Conservation (phyloP, 2,329 filamentous ascomycete species). For the Tolypocladium tropicale region DNA sequence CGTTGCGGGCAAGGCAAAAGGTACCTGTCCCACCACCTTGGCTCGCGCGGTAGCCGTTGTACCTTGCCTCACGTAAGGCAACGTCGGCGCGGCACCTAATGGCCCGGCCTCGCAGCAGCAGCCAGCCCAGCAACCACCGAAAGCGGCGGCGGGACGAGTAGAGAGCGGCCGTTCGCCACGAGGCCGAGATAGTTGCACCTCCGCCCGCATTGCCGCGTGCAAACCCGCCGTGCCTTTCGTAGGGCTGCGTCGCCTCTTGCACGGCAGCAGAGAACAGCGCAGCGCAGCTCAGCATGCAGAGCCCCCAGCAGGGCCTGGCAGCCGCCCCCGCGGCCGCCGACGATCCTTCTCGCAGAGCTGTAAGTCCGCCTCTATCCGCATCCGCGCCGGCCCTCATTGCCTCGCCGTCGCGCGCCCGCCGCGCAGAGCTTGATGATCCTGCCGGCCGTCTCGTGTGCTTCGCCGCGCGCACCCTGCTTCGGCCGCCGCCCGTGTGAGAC, state of each 20-base stretch:
- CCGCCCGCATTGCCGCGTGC: no score
- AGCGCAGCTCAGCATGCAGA: constrained; percentile 1
- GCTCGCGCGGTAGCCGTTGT: no score
- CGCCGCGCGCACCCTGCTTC: background rate
- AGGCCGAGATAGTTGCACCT: no score
- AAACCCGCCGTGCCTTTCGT: background rate
- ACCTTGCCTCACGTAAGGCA: no score
- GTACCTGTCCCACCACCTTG: no score
- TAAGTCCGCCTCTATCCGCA: constrained; percentile 22
- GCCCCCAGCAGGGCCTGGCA: background rate
- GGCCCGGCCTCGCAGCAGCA: background rate
- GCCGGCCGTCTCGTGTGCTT: no score
- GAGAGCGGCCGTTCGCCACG: background rate
- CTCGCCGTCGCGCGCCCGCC: no score
- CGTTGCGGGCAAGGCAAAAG: no score
- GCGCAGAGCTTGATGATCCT: no score
- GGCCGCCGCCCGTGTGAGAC: background rate
- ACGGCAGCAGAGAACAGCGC: background rate
- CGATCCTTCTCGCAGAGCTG: constrained; percentile 23
- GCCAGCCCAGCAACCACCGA: background rate
- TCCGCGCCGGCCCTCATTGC: no score
- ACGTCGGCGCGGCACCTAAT: background rate
- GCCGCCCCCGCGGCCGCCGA: constrained; percentile 22
- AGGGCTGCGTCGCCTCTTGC: background rate
- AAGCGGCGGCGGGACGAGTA: background rate